These are phyloP conservation scores for Cladobotryum mycophilum DNA, from an alignment of 2,329 filamentous ascomycete species.

Conservation along the genomic window DNA sequence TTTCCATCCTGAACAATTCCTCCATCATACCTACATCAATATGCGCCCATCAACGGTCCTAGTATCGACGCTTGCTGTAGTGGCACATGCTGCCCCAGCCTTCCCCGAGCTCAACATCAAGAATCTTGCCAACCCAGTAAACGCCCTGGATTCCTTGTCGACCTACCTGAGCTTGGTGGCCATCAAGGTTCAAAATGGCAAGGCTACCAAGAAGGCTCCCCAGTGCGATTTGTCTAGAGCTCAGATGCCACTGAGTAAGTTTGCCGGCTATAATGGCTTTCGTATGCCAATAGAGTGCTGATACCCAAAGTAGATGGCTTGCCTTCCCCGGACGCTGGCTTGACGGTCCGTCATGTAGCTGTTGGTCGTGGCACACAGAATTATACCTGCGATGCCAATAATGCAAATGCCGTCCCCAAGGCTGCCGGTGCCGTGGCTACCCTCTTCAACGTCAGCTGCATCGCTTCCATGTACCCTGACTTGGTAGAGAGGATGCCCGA, in stretches of 20 bases:
- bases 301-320: slow-evolving; percentile 39
- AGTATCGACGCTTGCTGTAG: slow-evolving; percentile 37
- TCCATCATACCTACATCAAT: slow-evolving; percentile 15
- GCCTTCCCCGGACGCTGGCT: slow-evolving; percentile 52
- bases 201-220: slow-evolving; percentile 33
- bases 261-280: not conserved
- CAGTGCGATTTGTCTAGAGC: slow-evolving; percentile 50
- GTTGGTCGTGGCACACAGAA: slow-evolving; percentile 88
- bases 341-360: slow-evolving; percentile 68
- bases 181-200: slow-evolving; percentile 45
- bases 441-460: slow-evolving; percentile 82
- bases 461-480: slow-evolving; percentile 62
- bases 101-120: slow-evolving; percentile 32
- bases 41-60: slow-evolving; percentile 49
- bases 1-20: not conserved
- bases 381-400: slow-evolving; percentile 71
- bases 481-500: slow-evolving; percentile 59
- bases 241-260: slow-evolving; percentile 43
- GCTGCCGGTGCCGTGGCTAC: slow-evolving; percentile 70
- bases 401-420: slow-evolving; percentile 55
- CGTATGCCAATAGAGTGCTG: not conserved
- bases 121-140: slow-evolving; percentile 29
- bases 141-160: slow-evolving; percentile 43
- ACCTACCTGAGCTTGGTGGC: slow-evolving; percentile 57
- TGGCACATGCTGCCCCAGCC: slow-evolving; percentile 42